Conservation (phyloP, 129 eudicot species). For the Calendula officinalis region DNA sequence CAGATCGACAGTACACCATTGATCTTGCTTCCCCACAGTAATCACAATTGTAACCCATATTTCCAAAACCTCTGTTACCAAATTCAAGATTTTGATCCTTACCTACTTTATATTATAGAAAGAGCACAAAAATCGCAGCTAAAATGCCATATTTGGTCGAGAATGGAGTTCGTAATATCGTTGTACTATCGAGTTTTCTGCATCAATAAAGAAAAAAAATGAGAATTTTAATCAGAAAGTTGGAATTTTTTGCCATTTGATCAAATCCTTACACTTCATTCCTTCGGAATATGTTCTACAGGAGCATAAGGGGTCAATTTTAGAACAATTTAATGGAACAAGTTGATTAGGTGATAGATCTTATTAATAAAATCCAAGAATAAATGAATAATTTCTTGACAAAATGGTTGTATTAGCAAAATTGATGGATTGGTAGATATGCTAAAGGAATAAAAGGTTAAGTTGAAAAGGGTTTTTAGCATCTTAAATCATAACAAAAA, state of each 20-base stretch:
- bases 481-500: conserved; percentile 1
- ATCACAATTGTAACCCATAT: conserved; percentile 71
- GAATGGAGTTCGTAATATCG: neutral
- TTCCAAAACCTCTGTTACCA: conserved; percentile 9
- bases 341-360: conserved; percentile 15
- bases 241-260: conserved; percentile 1
- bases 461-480: neutral
- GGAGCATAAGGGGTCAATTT: conserved; percentile 3
- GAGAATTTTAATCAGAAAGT: conserved; percentile 20
- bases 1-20: conserved; percentile 84
- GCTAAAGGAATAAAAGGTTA: conserved; percentile 18
- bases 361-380: conserved; percentile 2
- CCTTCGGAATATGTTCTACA: conserved; percentile 14
- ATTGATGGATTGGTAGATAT: conserved; percentile 21
- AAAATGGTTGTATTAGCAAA: conserved; percentile 13
- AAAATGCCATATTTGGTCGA: neutral
- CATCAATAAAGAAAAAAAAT: conserved; percentile 20
- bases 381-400: conserved; percentile 17
- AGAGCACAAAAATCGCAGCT: neutral
- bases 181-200: conserved; percentile 22
- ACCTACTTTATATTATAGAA: neutral
- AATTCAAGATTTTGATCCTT: neutral
- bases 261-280: conserved; percentile 3
- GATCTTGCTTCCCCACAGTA: conserved; percentile 82
- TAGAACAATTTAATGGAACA: conserved; percentile 7